Percentiles rank a stretch among this genome's conserved stretches.
Conservation (phyloP, 768 basidiomycete species). For the Galerina marginata region DNA sequence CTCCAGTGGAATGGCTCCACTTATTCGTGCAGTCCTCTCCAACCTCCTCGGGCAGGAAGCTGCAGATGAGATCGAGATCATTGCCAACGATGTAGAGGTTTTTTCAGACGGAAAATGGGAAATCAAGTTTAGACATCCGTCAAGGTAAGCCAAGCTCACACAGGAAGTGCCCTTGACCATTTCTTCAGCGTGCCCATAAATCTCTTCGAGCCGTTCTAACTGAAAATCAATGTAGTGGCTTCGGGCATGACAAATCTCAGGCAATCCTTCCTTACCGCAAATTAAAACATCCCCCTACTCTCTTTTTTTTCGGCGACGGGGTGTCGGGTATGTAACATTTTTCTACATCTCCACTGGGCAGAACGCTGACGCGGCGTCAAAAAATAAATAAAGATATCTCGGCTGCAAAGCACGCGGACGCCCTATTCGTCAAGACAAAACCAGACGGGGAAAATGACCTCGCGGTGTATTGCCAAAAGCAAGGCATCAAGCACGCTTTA, state of each 20-base stretch:
- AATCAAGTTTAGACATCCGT: conserved; percentile 88
- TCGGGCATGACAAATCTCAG: conserved; percentile 95
- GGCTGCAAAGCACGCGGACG: conserved; percentile 89
- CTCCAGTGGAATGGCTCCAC: conserved; percentile 87
- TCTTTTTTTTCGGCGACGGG: conserved; percentile 98
- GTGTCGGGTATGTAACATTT: conserved; percentile 69
- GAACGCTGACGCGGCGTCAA: too few species aligned
- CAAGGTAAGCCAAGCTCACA: conserved; percentile 54
- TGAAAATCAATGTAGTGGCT: conserved; percentile 54
- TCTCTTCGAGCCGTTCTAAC: neutral
- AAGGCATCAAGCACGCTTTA: conserved; percentile 79
- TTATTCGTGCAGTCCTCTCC: conserved; percentile 90
- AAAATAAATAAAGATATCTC: conserved; percentile 71
- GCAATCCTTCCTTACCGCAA: conserved; percentile 91
- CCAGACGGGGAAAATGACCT: conserved; percentile 84
- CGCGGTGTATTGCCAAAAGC: conserved; percentile 77
- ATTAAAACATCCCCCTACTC: conserved; percentile 69
- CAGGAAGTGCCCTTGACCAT: neutral
- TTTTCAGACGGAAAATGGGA: conserved; percentile 74
- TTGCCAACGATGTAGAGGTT: conserved; percentile 87
- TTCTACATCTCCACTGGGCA: too few species aligned
- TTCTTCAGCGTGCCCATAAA: conserved; percentile 3
- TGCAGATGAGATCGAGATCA: conserved; percentile 82
- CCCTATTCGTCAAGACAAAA: conserved; percentile 93
- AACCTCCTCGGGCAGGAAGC: conserved; percentile 77